Base-by-base conservation (phyloP, 148 eudicot genomes). In the Vaccinium darrowii region DNA sequence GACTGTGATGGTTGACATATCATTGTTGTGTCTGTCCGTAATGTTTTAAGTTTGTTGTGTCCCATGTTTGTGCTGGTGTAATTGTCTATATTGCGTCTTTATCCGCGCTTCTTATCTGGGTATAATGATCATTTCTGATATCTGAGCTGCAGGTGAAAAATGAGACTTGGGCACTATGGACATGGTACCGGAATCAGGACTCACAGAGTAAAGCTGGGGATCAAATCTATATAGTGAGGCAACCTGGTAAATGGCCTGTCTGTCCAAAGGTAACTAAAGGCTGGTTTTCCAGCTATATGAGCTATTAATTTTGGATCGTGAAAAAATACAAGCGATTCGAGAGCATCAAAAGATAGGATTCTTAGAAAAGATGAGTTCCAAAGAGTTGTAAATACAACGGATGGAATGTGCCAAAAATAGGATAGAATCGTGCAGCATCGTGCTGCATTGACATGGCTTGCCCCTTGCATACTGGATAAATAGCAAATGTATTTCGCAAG, bases 161-260 rank as follows among this genome's bases (percentile, higher is more conserved):
- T 81, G 94, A 91, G 79, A 97, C 99, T 6, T 94, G 92, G 90
- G 99, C 98, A 19, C 87, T 97, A 16, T 97, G 99, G 99, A 94
- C 98, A 39, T 97, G 99, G 99, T 93, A 97, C 85, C 91, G 99
- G 79, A 97, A 97, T 86, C 98, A 97, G 88, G 99, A 97, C 85
- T 86, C 90, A 60, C 87, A 90, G 69, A 90, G 91, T 27, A 91
- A 87, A 82, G 83, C 94, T 15, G 99, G 93, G 74, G 99, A 97
- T 88, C 91, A 94, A 85, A 94, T 97, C 84, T 97, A 95, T 84
- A 94, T 97, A 15, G 98, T 95, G 78, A 93, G 99, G 85, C 93
- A 97, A 74, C 99, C 98, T 36, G 87, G 90, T 80, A 81, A 76
- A 51, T 97, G 99, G 84, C 89, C 88, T 16, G 50, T 83, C 53